Evolutionary conservation across 768 basidiomycete genomes (phyloP).

Genomic region (Tubosaeta brunneosetosa): DNA sequence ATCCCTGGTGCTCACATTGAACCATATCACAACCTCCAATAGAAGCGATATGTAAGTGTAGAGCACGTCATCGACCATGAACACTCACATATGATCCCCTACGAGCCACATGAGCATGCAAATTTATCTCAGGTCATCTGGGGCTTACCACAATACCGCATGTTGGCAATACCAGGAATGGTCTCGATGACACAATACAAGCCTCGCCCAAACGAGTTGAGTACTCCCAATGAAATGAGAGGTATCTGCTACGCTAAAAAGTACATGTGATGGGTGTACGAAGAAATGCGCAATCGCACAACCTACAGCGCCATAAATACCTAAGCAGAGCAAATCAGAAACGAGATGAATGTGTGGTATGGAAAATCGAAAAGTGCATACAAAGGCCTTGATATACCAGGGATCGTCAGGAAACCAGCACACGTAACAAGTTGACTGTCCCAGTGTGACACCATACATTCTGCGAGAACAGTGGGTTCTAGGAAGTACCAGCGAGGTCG

Average conservation of each 20-base stretch:
- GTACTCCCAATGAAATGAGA: not conserved
- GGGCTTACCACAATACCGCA: not conserved
- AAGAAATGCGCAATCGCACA: not conserved
- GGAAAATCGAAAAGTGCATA: not conserved
- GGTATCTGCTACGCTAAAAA: conserved; percentile 7
- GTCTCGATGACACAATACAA: conserved; percentile 2
- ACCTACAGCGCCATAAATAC: conserved; percentile 4
- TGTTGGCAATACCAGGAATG: not conserved
- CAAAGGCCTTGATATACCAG: not conserved
- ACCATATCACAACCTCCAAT: not conserved
- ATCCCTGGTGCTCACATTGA: not conserved
- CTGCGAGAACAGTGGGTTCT: not conserved
- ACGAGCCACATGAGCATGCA: not conserved
- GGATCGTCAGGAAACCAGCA: conserved; percentile 11
- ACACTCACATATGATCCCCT: conserved; percentile 11
- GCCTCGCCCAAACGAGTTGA: not conserved
- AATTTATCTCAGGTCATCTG: too few relatives aligned
- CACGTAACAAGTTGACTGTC: conserved; percentile 5
- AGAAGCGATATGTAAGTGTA: not conserved
- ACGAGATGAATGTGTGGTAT: not conserved
- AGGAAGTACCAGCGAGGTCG: not conserved
- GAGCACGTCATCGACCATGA: not conserved
- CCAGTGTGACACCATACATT: conserved; percentile 13
- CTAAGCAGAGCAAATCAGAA: not conserved
- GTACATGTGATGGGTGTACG: not conserved